These are phyloP conservation scores for Tetradesmus lagerheimii DNA, from an alignment of 139 green algal genomes.

Conservation along the genomic window DNA sequence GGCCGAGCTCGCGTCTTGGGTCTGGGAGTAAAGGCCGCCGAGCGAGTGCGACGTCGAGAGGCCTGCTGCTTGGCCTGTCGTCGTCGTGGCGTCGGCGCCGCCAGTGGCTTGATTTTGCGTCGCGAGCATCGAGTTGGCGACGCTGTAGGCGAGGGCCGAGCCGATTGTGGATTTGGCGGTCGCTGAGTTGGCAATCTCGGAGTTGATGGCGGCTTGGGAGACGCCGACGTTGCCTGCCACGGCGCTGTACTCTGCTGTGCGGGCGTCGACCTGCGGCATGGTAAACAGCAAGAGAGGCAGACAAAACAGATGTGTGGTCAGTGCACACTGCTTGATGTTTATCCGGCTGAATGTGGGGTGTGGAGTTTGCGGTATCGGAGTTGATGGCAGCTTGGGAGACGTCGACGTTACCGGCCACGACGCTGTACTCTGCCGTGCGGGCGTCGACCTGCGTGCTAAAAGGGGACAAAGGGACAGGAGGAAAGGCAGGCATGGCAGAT, in stretches of 20 bases:
- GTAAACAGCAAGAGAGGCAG: too few relatives aligned
- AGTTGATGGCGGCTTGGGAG: background rate
- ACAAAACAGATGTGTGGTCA: too few relatives aligned
- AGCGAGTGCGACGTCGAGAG: background rate
- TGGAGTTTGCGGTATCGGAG: constrained; percentile 13
- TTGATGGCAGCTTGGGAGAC: background rate
- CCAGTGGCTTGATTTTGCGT: constrained; percentile 1
- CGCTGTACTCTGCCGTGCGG: constrained; percentile 32
- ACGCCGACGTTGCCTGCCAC: constrained; percentile 44
- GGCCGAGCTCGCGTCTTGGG: constrained; percentile 12
- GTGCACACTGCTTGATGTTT: background rate
- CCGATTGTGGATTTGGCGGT: constrained; percentile 36
- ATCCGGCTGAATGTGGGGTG: too few relatives aligned
- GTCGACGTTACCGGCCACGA: constrained; percentile 43
- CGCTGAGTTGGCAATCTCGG: constrained; percentile 21
- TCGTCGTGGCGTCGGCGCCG: constrained; percentile 33
- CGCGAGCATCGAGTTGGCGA: background rate
- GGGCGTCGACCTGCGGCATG: background rate
- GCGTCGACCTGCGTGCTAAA: background rate
- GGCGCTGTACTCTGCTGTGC: constrained; percentile 35
- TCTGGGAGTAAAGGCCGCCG: constrained; percentile 18
- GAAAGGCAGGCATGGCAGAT: too few relatives aligned
- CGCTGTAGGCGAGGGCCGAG: constrained; percentile 20
- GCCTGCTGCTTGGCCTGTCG: constrained; percentile 25
- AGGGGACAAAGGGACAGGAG: too few relatives aligned